Evolutionary conservation across 306 rosid species (phyloP).

Genomic region (Alnus rubra): DNA sequence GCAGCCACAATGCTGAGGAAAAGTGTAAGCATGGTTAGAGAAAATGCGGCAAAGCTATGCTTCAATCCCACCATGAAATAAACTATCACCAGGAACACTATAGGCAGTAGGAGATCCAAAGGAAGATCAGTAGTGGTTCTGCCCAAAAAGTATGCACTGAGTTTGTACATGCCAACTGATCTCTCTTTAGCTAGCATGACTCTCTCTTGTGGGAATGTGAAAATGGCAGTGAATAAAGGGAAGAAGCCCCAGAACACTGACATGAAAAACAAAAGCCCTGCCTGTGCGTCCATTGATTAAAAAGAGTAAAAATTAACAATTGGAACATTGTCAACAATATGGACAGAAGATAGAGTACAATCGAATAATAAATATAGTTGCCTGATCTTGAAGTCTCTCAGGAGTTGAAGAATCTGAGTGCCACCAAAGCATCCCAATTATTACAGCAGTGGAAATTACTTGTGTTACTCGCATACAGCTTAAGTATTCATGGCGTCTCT

Average conservation of each 20-base stretch:
- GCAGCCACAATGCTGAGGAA: not conserved
- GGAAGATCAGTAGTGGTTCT: conserved; percentile 13
- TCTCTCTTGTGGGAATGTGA: conserved; percentile 8
- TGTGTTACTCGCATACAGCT: not conserved
- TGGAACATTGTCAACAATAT: not conserved
- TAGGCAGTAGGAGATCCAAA: not conserved
- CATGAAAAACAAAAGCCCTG: not conserved
- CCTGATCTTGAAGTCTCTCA: conserved; percentile 10
- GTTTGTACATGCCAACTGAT: not conserved
- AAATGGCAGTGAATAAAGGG: not conserved
- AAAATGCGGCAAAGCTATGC: not conserved
- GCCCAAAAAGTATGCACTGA: conserved; percentile 4
- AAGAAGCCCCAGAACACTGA: conserved; percentile 12
- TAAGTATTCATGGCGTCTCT: not conserved
- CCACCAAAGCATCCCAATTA: conserved; percentile 6
- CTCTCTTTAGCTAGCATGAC: conserved; percentile 1
- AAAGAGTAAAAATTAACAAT: not conserved
- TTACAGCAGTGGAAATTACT: not conserved
- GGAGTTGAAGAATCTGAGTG: not conserved
- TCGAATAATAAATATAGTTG: not conserved
- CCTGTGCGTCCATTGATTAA: not conserved
- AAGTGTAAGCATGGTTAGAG: not conserved
- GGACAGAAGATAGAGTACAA: not conserved
- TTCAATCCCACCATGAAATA: conserved; percentile 9
- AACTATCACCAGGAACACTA: not conserved